Conservation (phyloP, 2,329 filamentous ascomycete species). For the Cladophialophora exuberans region DNA sequence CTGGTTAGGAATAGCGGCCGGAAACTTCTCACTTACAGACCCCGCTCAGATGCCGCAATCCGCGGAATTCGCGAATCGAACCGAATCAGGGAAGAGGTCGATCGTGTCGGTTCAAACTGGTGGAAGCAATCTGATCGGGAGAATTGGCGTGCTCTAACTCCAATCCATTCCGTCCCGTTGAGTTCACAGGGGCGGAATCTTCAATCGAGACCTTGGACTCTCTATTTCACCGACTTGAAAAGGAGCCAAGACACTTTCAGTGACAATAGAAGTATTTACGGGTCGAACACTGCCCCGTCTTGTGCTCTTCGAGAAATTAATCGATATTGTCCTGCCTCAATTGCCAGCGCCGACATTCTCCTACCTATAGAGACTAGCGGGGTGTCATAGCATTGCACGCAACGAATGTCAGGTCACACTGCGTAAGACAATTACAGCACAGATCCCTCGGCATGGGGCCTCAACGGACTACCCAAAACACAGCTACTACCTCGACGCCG, state of each 20-base stretch:
- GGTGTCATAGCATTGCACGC: not conserved
- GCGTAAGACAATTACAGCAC: constrained; percentile 2
- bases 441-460: not conserved
- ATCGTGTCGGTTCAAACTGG: not conserved
- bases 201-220: not conserved
- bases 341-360: not conserved
- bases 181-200: too few relatives aligned
- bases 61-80: not conserved
- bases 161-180: too few relatives aligned
- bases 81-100: not conserved
- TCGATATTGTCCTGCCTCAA: not conserved
- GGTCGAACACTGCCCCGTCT: not conserved
- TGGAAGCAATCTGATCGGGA: constrained; percentile 2
- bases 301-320: not conserved
- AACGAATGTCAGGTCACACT: too few relatives aligned
- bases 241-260: not conserved
- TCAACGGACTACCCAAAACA: not conserved
- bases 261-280: not conserved
- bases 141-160: too few relatives aligned
- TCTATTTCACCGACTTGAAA: not conserved
- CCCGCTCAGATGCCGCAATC: too few relatives aligned
- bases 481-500: not conserved
- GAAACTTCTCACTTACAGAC: not conserved
- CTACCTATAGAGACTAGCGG: not conserved
- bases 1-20: not conserved